These are phyloP conservation scores for Plasmodium falciparum DNA, from an alignment of 169 alveolate genomes.

Conservation along the genomic window DNA sequence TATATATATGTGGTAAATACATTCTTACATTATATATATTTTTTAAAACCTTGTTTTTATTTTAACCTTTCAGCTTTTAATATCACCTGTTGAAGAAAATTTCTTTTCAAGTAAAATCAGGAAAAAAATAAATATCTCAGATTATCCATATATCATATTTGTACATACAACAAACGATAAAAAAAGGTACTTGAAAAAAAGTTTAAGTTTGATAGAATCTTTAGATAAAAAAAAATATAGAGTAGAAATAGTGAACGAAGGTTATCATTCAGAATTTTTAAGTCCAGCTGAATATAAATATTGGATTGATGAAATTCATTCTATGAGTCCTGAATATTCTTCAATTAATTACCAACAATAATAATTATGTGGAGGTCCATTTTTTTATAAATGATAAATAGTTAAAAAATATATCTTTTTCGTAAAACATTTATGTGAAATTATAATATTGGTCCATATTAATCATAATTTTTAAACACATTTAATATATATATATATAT, in stretches of 20 bases:
- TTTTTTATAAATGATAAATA: no score
- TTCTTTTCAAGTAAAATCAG: slow-evolving; percentile 19
- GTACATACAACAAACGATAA: slow-evolving; percentile 39
- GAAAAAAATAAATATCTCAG: slow-evolving; percentile 14
- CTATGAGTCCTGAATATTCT: background rate
- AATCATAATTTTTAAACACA: no score
- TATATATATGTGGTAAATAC: background rate
- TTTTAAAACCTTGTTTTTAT: slow-evolving; percentile 1
- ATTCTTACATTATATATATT: background rate
- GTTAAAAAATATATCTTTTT: no score
- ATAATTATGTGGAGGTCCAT: no score
- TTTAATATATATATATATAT: no score
- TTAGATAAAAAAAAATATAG: slow-evolving; percentile 34
- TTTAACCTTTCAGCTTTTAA: slow-evolving; percentile 21
- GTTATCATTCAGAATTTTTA: slow-evolving; percentile 14
- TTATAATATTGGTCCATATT: no score
- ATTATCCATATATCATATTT: slow-evolving; percentile 56
- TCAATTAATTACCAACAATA: no score
- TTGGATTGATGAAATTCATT: slow-evolving; percentile 56
- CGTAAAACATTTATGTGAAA: no score
- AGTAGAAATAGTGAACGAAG: slow-evolving; percentile 60
- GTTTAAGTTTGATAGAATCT: slow-evolving; percentile 29
- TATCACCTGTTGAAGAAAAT: slow-evolving; percentile 66
- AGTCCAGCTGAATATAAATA: slow-evolving; percentile 28
- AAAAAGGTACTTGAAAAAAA: slow-evolving; percentile 20